These are phyloP conservation scores for Moesziomyces aphidis DNA, from an alignment of 1,284 basidiomycete species.

Conservation along the genomic window DNA sequence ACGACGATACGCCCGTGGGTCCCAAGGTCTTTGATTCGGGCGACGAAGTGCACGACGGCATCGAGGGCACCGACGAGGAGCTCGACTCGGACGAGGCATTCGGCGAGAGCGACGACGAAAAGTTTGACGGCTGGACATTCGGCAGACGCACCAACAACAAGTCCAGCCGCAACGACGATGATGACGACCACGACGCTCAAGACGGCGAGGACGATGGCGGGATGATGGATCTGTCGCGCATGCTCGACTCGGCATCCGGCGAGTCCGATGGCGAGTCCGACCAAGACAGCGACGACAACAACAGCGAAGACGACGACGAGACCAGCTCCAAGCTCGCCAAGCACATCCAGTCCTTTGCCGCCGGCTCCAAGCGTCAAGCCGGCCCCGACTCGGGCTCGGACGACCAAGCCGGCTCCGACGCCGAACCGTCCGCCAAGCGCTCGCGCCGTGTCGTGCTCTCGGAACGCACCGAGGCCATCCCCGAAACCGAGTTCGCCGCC, in stretches of 20 bases:
- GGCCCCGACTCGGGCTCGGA: conserved; percentile 14
- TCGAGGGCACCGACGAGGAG: conserved; percentile 63
- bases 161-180: conserved; percentile 5
- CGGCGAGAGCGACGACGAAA: conserved; percentile 64
- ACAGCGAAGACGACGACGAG: conserved; percentile 43
- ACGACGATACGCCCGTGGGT: conserved; percentile 26
- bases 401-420: conserved; percentile 28
- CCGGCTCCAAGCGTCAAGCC: conserved; percentile 26
- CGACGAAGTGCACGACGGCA: conserved; percentile 49
- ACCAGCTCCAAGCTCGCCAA: conserved; percentile 35
- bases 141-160: conserved; percentile 14
- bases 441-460: conserved; percentile 75
- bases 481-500: conserved; percentile 72
- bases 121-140: conserved; percentile 52
- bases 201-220: conserved; percentile 55
- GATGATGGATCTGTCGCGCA: conserved; percentile 60
- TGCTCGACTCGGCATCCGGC: conserved; percentile 58
- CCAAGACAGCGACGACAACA: conserved; percentile 19
- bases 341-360: conserved; percentile 42
- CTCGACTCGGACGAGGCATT: conserved; percentile 67
- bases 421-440: conserved; percentile 55
- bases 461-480: conserved; percentile 80
- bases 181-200: conserved; percentile 30
- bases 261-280: conserved; percentile 21
- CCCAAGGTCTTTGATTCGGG: conserved; percentile 58